These are phyloP conservation scores for Yamadazyma mexicana DNA, from an alignment of 1,139 yeast genomes.

Conservation along the genomic window DNA sequence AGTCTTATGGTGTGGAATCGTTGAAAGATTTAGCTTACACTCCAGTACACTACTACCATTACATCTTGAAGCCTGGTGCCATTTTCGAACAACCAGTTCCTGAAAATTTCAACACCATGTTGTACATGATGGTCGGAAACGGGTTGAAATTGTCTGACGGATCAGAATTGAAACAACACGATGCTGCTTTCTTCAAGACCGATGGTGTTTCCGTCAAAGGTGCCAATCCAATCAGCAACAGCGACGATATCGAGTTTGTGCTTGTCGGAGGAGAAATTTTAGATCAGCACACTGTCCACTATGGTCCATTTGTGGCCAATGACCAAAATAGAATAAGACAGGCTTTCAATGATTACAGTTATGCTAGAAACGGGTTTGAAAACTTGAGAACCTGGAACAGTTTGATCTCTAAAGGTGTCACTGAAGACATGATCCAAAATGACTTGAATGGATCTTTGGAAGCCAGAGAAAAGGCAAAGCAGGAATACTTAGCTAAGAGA, in stretches of 20 bases:
- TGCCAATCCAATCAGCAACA: slow-evolving; percentile 36
- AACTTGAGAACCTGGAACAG: slow-evolving; percentile 67
- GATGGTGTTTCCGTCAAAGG: slow-evolving; percentile 64
- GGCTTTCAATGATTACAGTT: slow-evolving; percentile 71
- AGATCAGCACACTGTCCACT: slow-evolving; percentile 78
- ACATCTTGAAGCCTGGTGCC: slow-evolving; percentile 67
- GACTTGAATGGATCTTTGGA: slow-evolving; percentile 37
- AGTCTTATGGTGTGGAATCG: slow-evolving; percentile 72
- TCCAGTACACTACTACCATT: slow-evolving; percentile 77
- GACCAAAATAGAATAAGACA: slow-evolving; percentile 59
- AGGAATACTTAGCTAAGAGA: slow-evolving; percentile 24
- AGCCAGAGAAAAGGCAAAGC: slow-evolving; percentile 30
- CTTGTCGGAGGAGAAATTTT: slow-evolving; percentile 76
- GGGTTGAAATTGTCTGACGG: slow-evolving; percentile 48
- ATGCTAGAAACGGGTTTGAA: slow-evolving; percentile 72
- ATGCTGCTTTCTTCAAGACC: slow-evolving; percentile 62
- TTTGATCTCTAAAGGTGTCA: slow-evolving; percentile 63
- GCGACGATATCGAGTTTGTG: slow-evolving; percentile 53
- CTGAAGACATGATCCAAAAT: slow-evolving; percentile 43
- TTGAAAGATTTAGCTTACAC: slow-evolving; percentile 79
- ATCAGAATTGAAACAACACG: slow-evolving; percentile 41
- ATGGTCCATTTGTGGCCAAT: slow-evolving; percentile 87
- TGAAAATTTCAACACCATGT: slow-evolving; percentile 65
- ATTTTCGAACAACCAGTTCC: slow-evolving; percentile 63
- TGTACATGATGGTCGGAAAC: slow-evolving; percentile 68